These are phyloP conservation scores for Alternaria sp. DNA, from an alignment of 2,329 filamentous ascomycete species.

Conservation along the genomic window DNA sequence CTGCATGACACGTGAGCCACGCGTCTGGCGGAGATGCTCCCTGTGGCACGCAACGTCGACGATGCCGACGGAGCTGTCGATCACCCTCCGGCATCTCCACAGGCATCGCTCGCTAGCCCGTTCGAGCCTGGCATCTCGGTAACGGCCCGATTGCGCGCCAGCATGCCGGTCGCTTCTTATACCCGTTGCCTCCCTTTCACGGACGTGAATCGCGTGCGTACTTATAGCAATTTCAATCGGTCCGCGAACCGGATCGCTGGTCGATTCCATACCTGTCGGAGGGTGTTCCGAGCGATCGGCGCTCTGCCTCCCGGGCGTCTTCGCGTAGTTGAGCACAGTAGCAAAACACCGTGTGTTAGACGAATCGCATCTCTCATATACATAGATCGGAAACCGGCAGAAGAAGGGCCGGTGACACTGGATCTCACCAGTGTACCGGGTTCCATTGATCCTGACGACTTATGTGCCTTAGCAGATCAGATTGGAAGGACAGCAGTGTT, in stretches of 20 bases:
- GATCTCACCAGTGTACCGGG: too few relatives aligned
- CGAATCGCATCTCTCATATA: background rate
- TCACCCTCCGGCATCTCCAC: background rate
- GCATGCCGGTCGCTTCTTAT: background rate
- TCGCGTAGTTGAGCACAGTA: background rate
- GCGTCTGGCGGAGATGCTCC: background rate
- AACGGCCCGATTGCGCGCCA: background rate
- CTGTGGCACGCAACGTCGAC: background rate
- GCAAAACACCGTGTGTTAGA: background rate
- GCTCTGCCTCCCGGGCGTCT: background rate
- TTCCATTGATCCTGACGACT: too few relatives aligned
- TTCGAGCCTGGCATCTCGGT: background rate
- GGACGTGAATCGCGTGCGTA: background rate
- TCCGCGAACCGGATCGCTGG: background rate
- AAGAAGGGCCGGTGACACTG: background rate
- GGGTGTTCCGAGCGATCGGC: fast-evolving
- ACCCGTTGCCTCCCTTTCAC: background rate
- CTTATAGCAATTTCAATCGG: background rate
- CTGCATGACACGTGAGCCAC: background rate
- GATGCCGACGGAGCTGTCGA: background rate
- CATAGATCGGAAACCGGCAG: background rate
- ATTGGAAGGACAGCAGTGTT: background rate
- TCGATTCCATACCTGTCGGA: background rate
- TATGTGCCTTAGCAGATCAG: background rate
- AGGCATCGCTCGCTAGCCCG: background rate